Conservation (phyloP, 2,329 filamentous ascomycete genomes). For the Akanthomyces lecanii region DNA sequence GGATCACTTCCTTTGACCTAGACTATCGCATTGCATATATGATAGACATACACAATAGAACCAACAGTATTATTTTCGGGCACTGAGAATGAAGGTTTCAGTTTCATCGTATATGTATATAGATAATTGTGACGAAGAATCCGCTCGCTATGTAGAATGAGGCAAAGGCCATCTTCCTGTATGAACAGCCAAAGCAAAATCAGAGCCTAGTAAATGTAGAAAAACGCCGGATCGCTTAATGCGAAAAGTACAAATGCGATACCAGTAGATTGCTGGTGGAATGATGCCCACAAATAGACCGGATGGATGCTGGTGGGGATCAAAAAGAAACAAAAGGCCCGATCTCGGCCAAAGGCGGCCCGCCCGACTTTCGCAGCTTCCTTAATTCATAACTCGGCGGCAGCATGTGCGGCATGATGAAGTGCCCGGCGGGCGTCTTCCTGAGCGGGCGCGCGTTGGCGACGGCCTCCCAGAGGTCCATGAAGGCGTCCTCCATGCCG, state of each 20-base stretch:
- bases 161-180: neutral
- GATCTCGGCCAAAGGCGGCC: neutral
- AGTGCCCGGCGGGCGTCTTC: slow-evolving; percentile 20
- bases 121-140: neutral
- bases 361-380: neutral
- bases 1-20: slow-evolving; percentile 8
- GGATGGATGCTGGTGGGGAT: neutral
- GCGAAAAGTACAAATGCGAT: neutral
- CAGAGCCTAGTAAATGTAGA: neutral
- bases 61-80: slow-evolving; percentile 2
- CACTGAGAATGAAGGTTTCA: neutral
- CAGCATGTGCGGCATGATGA: slow-evolving; percentile 20
- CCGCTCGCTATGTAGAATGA: slow-evolving; percentile 11
- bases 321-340: neutral
- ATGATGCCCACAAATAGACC: neutral
- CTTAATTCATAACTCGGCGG: slow-evolving; percentile 8
- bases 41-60: slow-evolving; percentile 16
- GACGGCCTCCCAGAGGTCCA: slow-evolving; percentile 25
- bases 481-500: slow-evolving; percentile 24
- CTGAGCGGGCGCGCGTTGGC: slow-evolving; percentile 22
- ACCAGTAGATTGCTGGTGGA: neutral
- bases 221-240: neutral
- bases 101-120: neutral
- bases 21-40: slow-evolving; percentile 12
- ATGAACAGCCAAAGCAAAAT: neutral